phyloP scores from a whole-genome alignment of 352 stramenopile species.

The Phytopythium boreale region DNA sequence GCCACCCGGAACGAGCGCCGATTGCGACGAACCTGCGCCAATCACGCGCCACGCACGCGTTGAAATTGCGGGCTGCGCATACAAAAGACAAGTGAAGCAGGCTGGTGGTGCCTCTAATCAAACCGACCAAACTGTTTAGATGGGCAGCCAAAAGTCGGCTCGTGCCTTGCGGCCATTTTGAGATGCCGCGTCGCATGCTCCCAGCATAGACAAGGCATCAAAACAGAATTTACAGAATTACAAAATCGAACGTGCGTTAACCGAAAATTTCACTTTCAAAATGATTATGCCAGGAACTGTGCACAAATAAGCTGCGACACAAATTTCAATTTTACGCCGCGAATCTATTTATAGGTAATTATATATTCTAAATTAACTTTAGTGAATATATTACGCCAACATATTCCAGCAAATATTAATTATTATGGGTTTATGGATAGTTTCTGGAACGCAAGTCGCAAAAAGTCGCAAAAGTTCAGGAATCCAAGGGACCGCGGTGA shows the following conservation, averaged over 20 bases:
- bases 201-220: not conserved
- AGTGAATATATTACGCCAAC: not conserved
- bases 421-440: not conserved
- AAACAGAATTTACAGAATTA: not conserved
- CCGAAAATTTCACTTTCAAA: not conserved
- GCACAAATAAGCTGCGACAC: not conserved
- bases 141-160: not conserved
- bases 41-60: not conserved
- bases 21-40: not conserved
- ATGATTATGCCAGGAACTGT: not conserved
- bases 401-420: not conserved
- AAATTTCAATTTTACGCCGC: not conserved
- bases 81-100: not conserved
- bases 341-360: not conserved
- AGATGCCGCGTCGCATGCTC: not conserved
- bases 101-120: conserved; percentile 2
- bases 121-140: not conserved
- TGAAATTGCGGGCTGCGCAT: not conserved
- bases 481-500: not conserved
- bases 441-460: not conserved
- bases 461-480: not conserved
- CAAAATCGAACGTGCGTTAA: not conserved
- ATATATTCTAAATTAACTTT: not conserved
- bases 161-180: not conserved
- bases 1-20: not conserved